Conservation (phyloP, 1,284 basidiomycete species). For the Boletus semigastroideus region DNA sequence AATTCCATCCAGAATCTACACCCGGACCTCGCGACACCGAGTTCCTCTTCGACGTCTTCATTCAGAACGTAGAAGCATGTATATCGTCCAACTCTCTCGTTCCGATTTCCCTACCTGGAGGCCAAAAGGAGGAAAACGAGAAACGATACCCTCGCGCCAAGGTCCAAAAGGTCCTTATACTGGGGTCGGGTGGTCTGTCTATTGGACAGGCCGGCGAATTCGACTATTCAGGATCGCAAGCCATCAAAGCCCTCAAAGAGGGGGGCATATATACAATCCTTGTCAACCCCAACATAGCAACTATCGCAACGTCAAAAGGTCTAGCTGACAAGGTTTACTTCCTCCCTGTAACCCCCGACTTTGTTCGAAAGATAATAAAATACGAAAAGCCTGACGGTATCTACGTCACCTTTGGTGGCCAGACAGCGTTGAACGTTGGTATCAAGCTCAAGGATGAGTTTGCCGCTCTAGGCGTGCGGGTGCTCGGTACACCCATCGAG, state of each 20-base stretch:
- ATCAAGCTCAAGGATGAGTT: constrained; percentile 98
- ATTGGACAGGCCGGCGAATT: constrained; percentile 99
- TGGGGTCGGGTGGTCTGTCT: constrained; percentile 96
- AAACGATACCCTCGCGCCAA: constrained; percentile 72
- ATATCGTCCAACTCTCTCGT: constrained; percentile 65
- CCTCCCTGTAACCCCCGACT: constrained; percentile 96
- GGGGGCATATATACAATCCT: constrained; percentile 99
- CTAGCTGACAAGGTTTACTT: constrained; percentile 99
- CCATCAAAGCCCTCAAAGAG: constrained; percentile 98
- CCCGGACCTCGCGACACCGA: constrained; percentile 99
- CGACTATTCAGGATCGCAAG: constrained; percentile 98
- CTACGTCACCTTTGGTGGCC: constrained; percentile 98
- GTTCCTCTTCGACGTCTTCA: constrained; percentile 98
- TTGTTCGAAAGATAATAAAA: constrained; percentile 96
- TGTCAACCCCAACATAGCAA: constrained; percentile 99
- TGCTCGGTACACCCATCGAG: constrained; percentile 95
- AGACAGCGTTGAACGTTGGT: constrained; percentile 96
- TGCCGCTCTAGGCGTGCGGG: constrained; percentile 81
- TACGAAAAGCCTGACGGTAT: constrained; percentile 99
- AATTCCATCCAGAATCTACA: constrained; percentile 98
- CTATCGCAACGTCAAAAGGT: constrained; percentile 96
- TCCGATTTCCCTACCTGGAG: constrained; percentile 87
- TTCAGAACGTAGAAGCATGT: constrained; percentile 83
- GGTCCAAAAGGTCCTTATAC: constrained; percentile 93
- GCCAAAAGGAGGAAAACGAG: constrained; percentile 82